Conservation (phyloP, 805 yeast species). For the Kregervanrija fluxuum region DNA sequence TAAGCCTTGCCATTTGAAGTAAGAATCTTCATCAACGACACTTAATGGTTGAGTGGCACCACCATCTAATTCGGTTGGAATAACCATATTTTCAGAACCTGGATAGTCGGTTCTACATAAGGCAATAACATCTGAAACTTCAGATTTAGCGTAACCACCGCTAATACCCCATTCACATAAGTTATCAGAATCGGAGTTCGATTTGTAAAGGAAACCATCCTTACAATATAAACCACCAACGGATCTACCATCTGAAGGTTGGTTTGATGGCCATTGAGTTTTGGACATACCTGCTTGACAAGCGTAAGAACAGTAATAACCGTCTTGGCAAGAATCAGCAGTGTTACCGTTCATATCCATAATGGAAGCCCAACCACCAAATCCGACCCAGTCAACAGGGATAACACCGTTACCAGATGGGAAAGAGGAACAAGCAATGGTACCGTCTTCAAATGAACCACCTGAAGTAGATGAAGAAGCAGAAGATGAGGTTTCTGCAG, state of each 20-base stretch:
- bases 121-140: conserved; percentile 63
- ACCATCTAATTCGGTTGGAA: conserved; percentile 76
- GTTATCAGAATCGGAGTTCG: conserved; percentile 58
- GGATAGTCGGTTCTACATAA: conserved; percentile 98
- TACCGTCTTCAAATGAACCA: conserved; percentile 65
- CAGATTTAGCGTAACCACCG: conserved; percentile 60
- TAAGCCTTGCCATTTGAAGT: conserved; percentile 78
- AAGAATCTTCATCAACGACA: conserved; percentile 69
- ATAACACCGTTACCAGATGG: conserved; percentile 83
- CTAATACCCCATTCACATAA: conserved; percentile 85
- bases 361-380: conserved; percentile 64
- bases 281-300: conserved; percentile 99
- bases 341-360: conserved; percentile 36
- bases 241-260: conserved; percentile 85
- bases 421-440: conserved; percentile 55
- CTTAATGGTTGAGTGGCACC: conserved; percentile 63
- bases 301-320: conserved; percentile 93
- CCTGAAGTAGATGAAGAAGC: conserved; percentile 37
- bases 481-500: conserved; percentile 20
- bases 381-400: conserved; percentile 60
- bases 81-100: conserved; percentile 97
- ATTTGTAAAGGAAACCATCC: conserved; percentile 74
- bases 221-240: conserved; percentile 90
- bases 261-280: conserved; percentile 92
- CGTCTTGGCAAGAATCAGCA: conserved; percentile 69